phyloP scores from a whole-genome alignment of 768 basidiomycete species.

The Boletellus emodensis region DNA sequence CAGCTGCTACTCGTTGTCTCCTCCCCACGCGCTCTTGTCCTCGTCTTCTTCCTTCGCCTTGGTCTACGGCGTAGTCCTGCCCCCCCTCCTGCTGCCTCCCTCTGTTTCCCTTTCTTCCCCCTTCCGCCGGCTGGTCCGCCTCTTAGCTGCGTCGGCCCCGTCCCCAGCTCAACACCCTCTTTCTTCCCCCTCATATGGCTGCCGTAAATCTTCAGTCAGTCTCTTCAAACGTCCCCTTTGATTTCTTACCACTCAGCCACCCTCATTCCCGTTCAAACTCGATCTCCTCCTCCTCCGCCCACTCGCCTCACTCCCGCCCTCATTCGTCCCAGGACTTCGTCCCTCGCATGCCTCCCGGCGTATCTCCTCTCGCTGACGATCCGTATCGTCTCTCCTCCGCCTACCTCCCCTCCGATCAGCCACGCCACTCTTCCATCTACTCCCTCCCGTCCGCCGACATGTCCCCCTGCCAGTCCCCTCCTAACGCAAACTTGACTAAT shows the following conservation, averaged over 20 bases:
- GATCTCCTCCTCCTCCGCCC: slow-evolving; percentile 68
- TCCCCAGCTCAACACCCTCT: slow-evolving; percentile 37
- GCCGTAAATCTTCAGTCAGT: slow-evolving; percentile 74
- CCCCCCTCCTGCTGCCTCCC: not conserved
- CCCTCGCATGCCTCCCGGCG: slow-evolving; percentile 47
- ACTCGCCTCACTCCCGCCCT: slow-evolving; percentile 69
- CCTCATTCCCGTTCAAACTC: slow-evolving; percentile 77
- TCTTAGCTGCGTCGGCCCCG: slow-evolving; percentile 28
- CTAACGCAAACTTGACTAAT: slow-evolving; percentile 72
- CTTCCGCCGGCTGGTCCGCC: slow-evolving; percentile 56
- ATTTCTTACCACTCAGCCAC: slow-evolving; percentile 60
- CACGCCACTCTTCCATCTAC: slow-evolving; percentile 44
- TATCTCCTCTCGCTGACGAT: slow-evolving; percentile 60
- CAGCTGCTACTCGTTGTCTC: slow-evolving; percentile 15
- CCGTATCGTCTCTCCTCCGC: slow-evolving; percentile 60
- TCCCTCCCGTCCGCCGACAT: slow-evolving; percentile 39
- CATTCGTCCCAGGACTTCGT: slow-evolving; percentile 71
- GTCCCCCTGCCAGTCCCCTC: slow-evolving; percentile 59
- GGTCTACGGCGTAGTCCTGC: slow-evolving; percentile 23
- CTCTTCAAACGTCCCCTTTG: slow-evolving; percentile 62
- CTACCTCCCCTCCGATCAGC: slow-evolving; percentile 45
- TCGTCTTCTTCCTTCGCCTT: slow-evolving; percentile 16
- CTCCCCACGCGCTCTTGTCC: slow-evolving; percentile 20
- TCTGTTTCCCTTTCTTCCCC: not conserved
- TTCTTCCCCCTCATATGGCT: slow-evolving; percentile 49